Evolutionary conservation across 345 rosid species (phyloP), one percentile per base, ranked within the genome.

Genomic region (Schrenkiella parvula): DNA sequence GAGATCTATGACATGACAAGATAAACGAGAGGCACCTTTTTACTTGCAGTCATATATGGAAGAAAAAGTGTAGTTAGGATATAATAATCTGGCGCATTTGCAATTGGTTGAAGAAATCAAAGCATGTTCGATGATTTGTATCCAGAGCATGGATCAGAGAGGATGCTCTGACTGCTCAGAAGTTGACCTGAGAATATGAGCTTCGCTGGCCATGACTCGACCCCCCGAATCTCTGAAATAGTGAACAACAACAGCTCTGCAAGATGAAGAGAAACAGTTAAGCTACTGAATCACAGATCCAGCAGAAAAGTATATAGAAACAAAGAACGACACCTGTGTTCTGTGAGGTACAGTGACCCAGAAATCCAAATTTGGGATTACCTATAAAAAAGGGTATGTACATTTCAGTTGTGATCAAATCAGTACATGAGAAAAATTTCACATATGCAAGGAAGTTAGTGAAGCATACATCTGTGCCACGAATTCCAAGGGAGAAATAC

Each of bases 281-380:
- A 2, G 23, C 5, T 6, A 6, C 6, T 6, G 41, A 14, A 28
- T 41, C 4, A n/a, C 4, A 25, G 31, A 50, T 6, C 31, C 39
- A 48, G 31, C 41, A 23, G 50, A 13, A 38, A 52, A 50, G 51
- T 18, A 41, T 43, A 17, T 38, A 62, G 38, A 70, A 72, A 31
- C 38, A 48, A 25, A 47, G 4, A 35, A 70, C 21, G 38, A 35
- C 84, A 95, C 98, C 90, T 88, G 90, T 46, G 71, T 81, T 78
- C 84, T 89, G 62, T 80, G 97, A 9, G 92, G 98, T 75, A 89
- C 35, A 77, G 85, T 80, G 72, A 67, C 74, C 99, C 99, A 95
- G 61, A 88, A 79, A 72, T 87, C 96, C 79, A 84, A 34, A 81
- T 91, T 91, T 0, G 98, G 99, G 68, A 95, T 79, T 50, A 82